Base-by-base conservation (phyloP, 192 early-diverging fungal species). In the Mortierella alpina region DNA sequence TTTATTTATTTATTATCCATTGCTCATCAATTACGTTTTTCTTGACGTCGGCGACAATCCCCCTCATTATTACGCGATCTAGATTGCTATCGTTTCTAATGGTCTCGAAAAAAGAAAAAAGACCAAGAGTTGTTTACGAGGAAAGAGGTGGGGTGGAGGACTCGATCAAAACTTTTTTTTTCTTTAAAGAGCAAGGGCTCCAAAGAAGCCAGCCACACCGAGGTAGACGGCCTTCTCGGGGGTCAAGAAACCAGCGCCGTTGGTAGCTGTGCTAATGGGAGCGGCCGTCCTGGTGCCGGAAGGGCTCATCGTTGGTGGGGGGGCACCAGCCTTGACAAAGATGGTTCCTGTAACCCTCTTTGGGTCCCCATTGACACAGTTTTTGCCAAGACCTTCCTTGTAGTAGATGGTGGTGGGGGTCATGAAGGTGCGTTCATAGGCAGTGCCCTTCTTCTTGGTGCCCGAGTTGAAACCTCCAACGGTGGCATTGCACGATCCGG, bases 391-490 rank as follows among this genome's bases (percentile, higher is more conserved):
- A 41, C 72, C 72, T 20, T 67, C 72, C 58, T 74, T 74, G 51
- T 74, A 74, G 45, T 61, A 67, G 64, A 74, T 1, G 14, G 1
- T 11, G 9, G 49, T 8, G 15, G 51, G 64, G n/a, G 10, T 41
- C 57, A 22, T 42, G 59, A 74, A 74, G 49, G 23, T 40, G 50
- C 64, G 63, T 41, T 56, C 7, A 50, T 67, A 74, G 42, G 64
- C 23, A 58, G 51, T 41, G 15, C 51, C 59, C 13, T 61, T 60
- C 49, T 63, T 55, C 58, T 47, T 39, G 47, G 5, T 1, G 6
- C 72, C 72, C 0, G 72, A 74, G 64, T 74, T 74, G 64, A 74
- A 67, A 0, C 72, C 72, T 18, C 64, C 58, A 8, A 51, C 44
- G 49, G 47, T n/a, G 44, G 3, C 62, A 47, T 47, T 74, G 72